Percentiles rank a stretch among this genome's conserved stretches.
phyloP scores from a whole-genome alignment of 805 yeast species.

The Pichia nanzhaoensis region DNA sequence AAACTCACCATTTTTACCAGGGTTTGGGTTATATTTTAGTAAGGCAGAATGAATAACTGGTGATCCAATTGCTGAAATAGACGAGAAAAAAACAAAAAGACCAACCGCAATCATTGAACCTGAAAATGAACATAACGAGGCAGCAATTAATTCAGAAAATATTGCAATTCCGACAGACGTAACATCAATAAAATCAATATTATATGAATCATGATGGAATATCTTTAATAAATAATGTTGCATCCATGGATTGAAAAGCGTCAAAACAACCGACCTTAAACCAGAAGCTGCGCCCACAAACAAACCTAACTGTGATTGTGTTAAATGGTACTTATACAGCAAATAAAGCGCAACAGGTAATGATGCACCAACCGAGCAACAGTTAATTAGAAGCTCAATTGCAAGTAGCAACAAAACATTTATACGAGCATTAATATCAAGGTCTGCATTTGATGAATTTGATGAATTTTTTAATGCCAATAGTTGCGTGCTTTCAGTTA shows the following conservation, averaged over 20 bases:
- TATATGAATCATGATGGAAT: slow-evolving; percentile 31
- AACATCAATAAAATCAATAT: slow-evolving; percentile 42
- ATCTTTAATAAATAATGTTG: slow-evolving; percentile 31
- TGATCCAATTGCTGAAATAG: slow-evolving; percentile 43
- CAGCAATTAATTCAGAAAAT: slow-evolving; percentile 11
- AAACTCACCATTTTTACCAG: slow-evolving; percentile 57
- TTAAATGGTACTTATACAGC: slow-evolving; percentile 48
- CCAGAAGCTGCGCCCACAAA: slow-evolving; percentile 47
- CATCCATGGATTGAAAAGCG: slow-evolving; percentile 45
- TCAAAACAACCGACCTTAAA: slow-evolving; percentile 41
- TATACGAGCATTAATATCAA: slow-evolving; percentile 32
- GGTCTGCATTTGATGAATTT: not conserved
- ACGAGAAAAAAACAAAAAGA: slow-evolving; percentile 31
- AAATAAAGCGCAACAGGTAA: slow-evolving; percentile 45
- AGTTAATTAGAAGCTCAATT: slow-evolving; percentile 38
- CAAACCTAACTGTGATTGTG: slow-evolving; percentile 46
- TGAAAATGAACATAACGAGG: slow-evolving; percentile 29
- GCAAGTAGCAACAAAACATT: slow-evolving; percentile 44
- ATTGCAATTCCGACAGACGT: slow-evolving; percentile 12
- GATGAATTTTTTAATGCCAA: too few relatives aligned
- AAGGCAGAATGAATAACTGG: slow-evolving; percentile 57
- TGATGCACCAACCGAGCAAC: slow-evolving; percentile 36
- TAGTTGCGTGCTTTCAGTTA: too few relatives aligned
- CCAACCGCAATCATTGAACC: slow-evolving; percentile 33
- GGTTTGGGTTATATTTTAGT: slow-evolving; percentile 50